Percentiles rank a stretch among this genome's conserved stretches.
phyloP scores from a whole-genome alignment of 192 early-diverging fungal species.

The Mortierella hygrophila region DNA sequence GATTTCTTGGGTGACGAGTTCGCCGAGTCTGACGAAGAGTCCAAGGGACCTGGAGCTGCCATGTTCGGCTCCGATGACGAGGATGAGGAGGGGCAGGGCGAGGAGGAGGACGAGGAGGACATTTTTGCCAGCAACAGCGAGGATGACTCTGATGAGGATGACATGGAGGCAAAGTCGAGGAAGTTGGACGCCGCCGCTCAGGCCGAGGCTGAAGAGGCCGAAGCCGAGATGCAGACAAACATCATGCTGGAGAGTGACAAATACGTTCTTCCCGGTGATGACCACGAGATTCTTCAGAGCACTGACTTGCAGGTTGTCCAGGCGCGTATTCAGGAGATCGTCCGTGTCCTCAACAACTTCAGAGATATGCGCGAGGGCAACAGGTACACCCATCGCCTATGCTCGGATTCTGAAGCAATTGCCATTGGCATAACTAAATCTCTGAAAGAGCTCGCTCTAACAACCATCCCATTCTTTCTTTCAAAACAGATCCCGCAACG shows the following conservation, averaged over 20 bases:
- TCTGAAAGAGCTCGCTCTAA: not conserved
- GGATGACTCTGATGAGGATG: conserved; percentile 57
- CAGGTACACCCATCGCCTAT: conserved; percentile 45
- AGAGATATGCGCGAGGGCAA: conserved; percentile 81
- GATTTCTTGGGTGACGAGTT: conserved; percentile 58
- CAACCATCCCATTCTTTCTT: not conserved
- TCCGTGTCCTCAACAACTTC: conserved; percentile 93
- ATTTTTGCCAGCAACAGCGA: conserved; percentile 47
- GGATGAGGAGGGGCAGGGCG: conserved; percentile 37
- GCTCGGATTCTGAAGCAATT: too few species aligned
- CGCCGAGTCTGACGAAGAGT: conserved; percentile 64
- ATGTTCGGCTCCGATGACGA: conserved; percentile 66
- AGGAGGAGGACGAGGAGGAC: conserved; percentile 56
- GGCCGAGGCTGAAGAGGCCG: conserved; percentile 79
- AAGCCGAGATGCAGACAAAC: conserved; percentile 81
- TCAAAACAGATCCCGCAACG: conserved; percentile 72
- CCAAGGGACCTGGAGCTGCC: conserved; percentile 56
- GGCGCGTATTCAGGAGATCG: conserved; percentile 91
- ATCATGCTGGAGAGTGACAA: conserved; percentile 76
- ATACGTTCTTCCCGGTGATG: conserved; percentile 74
- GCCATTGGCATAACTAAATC: not conserved
- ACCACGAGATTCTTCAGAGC: conserved; percentile 69
- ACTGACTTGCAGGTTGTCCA: conserved; percentile 83
- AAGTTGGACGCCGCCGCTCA: conserved; percentile 70
- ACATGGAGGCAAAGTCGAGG: conserved; percentile 82